phyloP scores from a whole-genome alignment of 2,329 filamentous ascomycete genomes.

The Aspergillus pseudoviridinutans region DNA sequence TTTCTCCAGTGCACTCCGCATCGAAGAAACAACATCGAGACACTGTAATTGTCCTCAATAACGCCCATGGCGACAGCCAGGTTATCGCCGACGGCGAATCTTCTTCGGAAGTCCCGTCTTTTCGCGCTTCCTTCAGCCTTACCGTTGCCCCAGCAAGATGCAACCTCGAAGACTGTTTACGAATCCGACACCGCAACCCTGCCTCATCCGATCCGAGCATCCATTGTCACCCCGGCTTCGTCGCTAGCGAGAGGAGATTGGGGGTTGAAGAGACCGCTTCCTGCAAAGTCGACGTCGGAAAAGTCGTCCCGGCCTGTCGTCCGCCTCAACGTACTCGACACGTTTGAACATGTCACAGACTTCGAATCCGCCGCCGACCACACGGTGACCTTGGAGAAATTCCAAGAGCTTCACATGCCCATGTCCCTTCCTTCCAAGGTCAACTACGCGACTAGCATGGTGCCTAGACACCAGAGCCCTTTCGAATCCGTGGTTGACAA shows the following conservation, averaged over 20 bases:
- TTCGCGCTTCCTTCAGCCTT: constrained; percentile 82
- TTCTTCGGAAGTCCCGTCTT: constrained; percentile 82
- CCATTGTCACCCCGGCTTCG: constrained; percentile 70
- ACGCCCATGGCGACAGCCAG: constrained; percentile 42
- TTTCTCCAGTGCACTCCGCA: constrained; percentile 24
- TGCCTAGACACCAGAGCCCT: constrained; percentile 33
- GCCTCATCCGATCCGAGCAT: constrained; percentile 74
- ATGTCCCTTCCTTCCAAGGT: constrained; percentile 51
- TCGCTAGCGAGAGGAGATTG: constrained; percentile 79
- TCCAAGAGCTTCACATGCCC: constrained; percentile 73
- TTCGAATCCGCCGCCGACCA: constrained; percentile 81
- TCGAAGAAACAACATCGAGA: constrained; percentile 11
- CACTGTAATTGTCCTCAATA: constrained; percentile 19
- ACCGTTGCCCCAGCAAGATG: constrained; percentile 54
- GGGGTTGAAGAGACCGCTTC: constrained; percentile 84
- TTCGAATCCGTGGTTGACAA: constrained; percentile 45
- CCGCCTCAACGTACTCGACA: constrained; percentile 74
- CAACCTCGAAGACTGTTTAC: constrained; percentile 45
- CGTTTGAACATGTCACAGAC: constrained; percentile 82
- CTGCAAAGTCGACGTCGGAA: constrained; percentile 67
- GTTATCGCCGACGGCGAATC: constrained; percentile 58
- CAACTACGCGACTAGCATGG: constrained; percentile 26
- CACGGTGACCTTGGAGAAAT: constrained; percentile 76
- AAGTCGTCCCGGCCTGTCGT: constrained; percentile 68
- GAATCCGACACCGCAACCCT: constrained; percentile 68